These are phyloP conservation scores for Colletotrichum musae DNA, from an alignment of 2,329 filamentous ascomycete species.

Conservation along the genomic window DNA sequence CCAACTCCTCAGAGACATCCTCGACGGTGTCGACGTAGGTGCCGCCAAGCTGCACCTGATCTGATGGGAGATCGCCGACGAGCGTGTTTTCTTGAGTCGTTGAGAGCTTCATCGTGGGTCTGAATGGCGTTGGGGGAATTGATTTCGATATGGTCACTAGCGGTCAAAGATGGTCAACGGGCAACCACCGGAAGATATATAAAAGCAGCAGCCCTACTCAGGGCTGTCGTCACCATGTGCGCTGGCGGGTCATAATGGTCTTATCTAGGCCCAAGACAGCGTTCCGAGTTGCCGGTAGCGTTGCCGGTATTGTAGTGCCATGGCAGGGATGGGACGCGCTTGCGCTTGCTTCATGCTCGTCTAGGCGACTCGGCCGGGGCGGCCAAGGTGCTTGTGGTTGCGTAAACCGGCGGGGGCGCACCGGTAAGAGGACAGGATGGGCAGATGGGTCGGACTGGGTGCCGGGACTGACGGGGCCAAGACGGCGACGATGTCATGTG, in stretches of 20 bases:
- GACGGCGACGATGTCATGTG: constrained; percentile 36
- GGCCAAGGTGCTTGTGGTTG: constrained; percentile 21
- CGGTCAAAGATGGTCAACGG: neutral
- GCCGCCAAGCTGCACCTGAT: constrained; percentile 30
- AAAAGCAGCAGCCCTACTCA: neutral
- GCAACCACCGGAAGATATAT: constrained; percentile 24
- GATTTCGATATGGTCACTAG: neutral
- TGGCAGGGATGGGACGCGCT: constrained; percentile 5
- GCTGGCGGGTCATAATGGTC: constrained; percentile 24
- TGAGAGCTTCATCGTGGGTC: constrained; percentile 24
- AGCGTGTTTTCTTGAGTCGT: constrained; percentile 19
- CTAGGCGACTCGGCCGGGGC: constrained; percentile 9
- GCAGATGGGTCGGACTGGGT: constrained; percentile 16
- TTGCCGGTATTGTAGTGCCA: constrained; percentile 15
- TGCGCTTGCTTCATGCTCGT: constrained; percentile 23
- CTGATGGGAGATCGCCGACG: constrained; percentile 25
- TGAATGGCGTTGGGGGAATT: neutral
- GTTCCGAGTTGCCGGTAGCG: constrained; percentile 30
- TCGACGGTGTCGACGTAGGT: constrained; percentile 48
- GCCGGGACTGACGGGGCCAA: constrained; percentile 33
- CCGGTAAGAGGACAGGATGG: constrained; percentile 6
- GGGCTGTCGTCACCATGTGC: constrained; percentile 27
- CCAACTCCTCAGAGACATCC: constrained; percentile 50
- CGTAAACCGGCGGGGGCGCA: constrained; percentile 22
- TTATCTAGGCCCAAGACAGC: constrained; percentile 19